Percentiles rank a stretch among this genome's conserved stretches.
These are phyloP conservation scores for Pachyrhizus erosus DNA, from an alignment of 306 rosid species.

Conservation along the genomic window DNA sequence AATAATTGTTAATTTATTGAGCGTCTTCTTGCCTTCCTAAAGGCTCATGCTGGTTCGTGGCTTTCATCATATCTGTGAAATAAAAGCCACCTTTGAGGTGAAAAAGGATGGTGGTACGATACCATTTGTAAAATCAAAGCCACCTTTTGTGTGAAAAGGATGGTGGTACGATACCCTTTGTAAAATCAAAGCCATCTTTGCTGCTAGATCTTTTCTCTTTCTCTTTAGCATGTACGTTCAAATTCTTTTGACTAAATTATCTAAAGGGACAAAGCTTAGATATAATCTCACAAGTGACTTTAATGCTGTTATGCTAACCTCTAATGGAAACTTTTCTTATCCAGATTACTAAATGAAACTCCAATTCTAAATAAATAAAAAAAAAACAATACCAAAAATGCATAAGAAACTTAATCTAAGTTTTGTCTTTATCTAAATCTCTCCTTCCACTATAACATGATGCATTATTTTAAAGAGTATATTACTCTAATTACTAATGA, in stretches of 20 bases:
- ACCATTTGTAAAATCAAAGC: neutral
- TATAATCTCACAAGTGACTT: neutral
- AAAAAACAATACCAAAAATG: neutral
- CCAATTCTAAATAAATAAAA: neutral
- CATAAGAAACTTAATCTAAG: neutral
- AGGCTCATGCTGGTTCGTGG: neutral
- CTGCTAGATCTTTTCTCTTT: neutral
- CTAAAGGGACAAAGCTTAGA: neutral
- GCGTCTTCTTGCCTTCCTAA: neutral
- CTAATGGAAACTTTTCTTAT: no score
- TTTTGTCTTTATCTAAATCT: neutral
- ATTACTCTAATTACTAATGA: no score
- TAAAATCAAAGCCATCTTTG: slow-evolving; percentile 5
- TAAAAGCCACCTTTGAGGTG: neutral
- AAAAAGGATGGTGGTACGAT: neutral
- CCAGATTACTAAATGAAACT: neutral
- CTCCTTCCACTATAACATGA: neutral
- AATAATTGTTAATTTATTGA: neutral
- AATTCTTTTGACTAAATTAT: neutral
- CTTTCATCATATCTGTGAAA: neutral
- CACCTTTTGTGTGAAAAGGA: neutral
- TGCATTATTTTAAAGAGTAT: no score
- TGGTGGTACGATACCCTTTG: neutral
- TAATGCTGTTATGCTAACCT: no score
- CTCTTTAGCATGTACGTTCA: neutral